A percentile compares a stretch with the other conserved stretches of the same genome.
Evolutionary conservation across 768 basidiomycete genomes (phyloP).

Genomic region (Inosperma sp.): DNA sequence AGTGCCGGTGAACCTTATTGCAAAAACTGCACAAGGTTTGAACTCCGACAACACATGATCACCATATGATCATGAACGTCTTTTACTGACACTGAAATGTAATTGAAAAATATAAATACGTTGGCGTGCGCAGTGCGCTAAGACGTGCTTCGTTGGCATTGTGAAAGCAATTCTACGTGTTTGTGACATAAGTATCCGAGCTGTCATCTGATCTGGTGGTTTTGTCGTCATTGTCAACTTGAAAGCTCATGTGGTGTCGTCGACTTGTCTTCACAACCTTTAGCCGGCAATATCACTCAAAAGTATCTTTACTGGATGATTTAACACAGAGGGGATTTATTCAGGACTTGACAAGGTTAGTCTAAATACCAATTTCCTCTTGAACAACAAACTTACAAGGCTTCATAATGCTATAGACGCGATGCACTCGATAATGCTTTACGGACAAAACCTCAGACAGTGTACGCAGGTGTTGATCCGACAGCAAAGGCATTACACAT

Average conservation of each 20-base stretch:
- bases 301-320: conserved; percentile 36
- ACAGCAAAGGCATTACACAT: conserved; percentile 88
- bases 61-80: background rate
- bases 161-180: too few relatives aligned
- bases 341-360: conserved; percentile 43
- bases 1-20: conserved; percentile 43
- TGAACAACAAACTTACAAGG: background rate
- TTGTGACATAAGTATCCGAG: too few relatives aligned
- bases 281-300: conserved; percentile 14
- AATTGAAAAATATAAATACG: too few relatives aligned
- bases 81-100: too few relatives aligned
- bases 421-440: conserved; percentile 39
- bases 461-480: conserved; percentile 92
- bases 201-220: too few relatives aligned
- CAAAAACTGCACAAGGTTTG: conserved; percentile 37
- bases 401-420: conserved; percentile 29
- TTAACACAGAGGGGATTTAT: conserved; percentile 44
- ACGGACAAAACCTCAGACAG: conserved; percentile 39
- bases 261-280: background rate
- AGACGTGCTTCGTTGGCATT: too few relatives aligned
- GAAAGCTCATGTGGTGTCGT: conserved; percentile 18
- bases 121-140: too few relatives aligned
- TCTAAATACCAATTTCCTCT: background rate
- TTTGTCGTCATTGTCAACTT: background rate
- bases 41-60: conserved; percentile 22